Conservation (phyloP, 441 rosid species). For the Brassica balearica region DNA sequence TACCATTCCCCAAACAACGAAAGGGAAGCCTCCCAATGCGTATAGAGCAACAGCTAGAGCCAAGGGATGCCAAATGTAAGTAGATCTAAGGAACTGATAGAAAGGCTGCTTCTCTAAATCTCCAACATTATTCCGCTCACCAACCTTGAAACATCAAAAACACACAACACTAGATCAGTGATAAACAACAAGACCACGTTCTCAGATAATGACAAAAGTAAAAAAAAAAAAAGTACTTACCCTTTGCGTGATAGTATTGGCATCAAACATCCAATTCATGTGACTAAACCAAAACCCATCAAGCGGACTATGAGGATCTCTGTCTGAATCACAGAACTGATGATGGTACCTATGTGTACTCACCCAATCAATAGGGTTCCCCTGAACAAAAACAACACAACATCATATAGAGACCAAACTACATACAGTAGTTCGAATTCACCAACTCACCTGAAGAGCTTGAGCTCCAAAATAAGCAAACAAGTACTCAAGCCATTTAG, state of each 20-base stretch:
- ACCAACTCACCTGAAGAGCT: conserved; percentile 71
- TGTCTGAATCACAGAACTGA: conserved; percentile 85
- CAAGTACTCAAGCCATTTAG: conserved; percentile 85
- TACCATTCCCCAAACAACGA: conserved; percentile 93
- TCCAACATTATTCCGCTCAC: conserved; percentile 73
- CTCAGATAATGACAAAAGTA: background rate
- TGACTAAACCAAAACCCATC: conserved; percentile 97
- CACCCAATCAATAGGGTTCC: conserved; percentile 90
- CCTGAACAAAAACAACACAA: conserved; percentile 54
- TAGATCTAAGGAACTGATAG: conserved; percentile 63
- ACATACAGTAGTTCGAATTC: conserved; percentile 2
- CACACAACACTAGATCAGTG: background rate
- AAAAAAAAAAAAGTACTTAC: conserved; percentile 31
- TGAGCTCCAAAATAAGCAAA: conserved; percentile 83
- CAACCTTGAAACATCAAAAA: conserved; percentile 57
- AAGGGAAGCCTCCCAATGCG: conserved; percentile 77
- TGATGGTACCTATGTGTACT: conserved; percentile 95
- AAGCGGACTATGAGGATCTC: conserved; percentile 92
- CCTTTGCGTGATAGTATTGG: conserved; percentile 56
- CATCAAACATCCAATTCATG: conserved; percentile 82
- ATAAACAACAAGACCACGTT: background rate
- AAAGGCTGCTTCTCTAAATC: conserved; percentile 86
- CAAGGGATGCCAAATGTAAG: conserved; percentile 75
- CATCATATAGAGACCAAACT: background rate
- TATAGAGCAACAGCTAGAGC: conserved; percentile 63